A percentile compares a stretch with the other conserved stretches of the same genome.
Evolutionary conservation across 2,329 filamentous ascomycete species (phyloP).

Genomic region (Tolypocladium sp.): DNA sequence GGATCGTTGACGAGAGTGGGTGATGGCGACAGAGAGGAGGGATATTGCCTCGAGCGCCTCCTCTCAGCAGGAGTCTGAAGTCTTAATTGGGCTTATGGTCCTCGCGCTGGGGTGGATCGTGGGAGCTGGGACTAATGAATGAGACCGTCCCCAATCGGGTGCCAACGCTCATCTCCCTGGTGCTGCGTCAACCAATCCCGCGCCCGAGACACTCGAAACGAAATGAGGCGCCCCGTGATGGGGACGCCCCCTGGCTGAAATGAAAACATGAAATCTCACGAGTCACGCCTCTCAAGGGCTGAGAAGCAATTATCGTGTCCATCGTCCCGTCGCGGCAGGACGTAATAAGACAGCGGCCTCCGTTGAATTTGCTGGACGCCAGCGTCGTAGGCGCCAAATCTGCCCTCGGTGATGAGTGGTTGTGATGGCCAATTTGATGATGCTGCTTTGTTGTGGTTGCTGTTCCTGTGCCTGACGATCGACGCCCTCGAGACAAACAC

Average conservation of each 20-base stretch:
- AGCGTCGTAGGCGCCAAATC: not conserved
- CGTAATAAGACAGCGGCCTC: not conserved
- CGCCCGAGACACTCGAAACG: conserved; percentile 1
- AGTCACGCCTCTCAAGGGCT: not conserved
- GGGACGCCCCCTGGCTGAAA: not conserved
- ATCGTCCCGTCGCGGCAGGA: not conserved
- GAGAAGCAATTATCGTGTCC: not conserved
- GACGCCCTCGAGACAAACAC: not conserved
- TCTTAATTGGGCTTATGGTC: too few species aligned
- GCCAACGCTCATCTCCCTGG: conserved; percentile 10
- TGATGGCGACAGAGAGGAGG: conserved; percentile 1
- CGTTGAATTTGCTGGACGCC: not conserved
- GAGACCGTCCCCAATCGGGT: conserved; percentile 16
- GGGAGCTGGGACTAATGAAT: conserved; percentile 1
- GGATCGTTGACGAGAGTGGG: not conserved
- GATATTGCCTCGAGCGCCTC: not conserved
- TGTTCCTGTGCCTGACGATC: not conserved
- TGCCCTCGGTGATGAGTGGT: not conserved
- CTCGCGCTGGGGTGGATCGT: conserved; percentile 8
- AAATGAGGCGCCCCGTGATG: not conserved
- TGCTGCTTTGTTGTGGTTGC: not conserved
- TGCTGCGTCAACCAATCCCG: conserved; percentile 1
- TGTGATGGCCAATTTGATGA: not conserved
- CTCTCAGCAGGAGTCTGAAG: not conserved
- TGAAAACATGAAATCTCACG: not conserved